Evolutionary conservation across 2,329 filamentous ascomycete genomes (phyloP).

Genomic region (Colletotrichum limetticola): DNA sequence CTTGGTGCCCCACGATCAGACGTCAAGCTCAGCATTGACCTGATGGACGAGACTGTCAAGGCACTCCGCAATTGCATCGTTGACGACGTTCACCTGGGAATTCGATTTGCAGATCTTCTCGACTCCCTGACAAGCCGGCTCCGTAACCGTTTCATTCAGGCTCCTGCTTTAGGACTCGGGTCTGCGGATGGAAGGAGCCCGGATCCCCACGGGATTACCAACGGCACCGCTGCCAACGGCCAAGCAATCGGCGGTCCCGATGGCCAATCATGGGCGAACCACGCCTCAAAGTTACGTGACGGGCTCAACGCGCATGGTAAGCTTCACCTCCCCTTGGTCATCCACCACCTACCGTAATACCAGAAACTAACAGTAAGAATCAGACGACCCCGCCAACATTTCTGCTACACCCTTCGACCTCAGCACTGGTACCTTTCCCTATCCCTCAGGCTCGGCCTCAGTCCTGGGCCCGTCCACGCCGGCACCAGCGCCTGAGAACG

Average conservation of each 20-base stretch:
- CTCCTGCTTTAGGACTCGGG: conserved; percentile 56
- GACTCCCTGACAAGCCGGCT: conserved; percentile 80
- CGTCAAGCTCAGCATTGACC: conserved; percentile 77
- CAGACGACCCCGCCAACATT: conserved; percentile 53
- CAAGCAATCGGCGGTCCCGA: conserved; percentile 21
- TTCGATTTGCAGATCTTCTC: conserved; percentile 84
- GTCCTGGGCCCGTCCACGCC: conserved; percentile 62
- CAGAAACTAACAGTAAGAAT: conserved; percentile 33
- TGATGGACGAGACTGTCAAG: conserved; percentile 80
- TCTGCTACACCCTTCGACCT: conserved; percentile 73
- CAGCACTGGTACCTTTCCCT: conserved; percentile 64
- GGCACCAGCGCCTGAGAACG: conserved; percentile 50
- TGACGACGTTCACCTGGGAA: conserved; percentile 87
- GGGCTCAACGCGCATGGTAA: conserved; percentile 50
- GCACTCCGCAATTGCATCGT: conserved; percentile 82
- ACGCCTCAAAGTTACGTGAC: conserved; percentile 53
- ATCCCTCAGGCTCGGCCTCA: conserved; percentile 57
- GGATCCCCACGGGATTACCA: conserved; percentile 42
- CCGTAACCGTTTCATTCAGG: conserved; percentile 79
- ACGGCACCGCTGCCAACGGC: conserved; percentile 29
- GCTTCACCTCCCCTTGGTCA: conserved; percentile 24
- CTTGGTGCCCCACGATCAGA: conserved; percentile 83
- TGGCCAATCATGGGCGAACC: conserved; percentile 40
- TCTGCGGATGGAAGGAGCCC: conserved; percentile 56
- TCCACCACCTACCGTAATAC: background rate